Evolutionary conservation across 1,284 basidiomycete species (phyloP), one percentile per base, ranked within the genome.

Genomic region (Puccinia triticina): DNA sequence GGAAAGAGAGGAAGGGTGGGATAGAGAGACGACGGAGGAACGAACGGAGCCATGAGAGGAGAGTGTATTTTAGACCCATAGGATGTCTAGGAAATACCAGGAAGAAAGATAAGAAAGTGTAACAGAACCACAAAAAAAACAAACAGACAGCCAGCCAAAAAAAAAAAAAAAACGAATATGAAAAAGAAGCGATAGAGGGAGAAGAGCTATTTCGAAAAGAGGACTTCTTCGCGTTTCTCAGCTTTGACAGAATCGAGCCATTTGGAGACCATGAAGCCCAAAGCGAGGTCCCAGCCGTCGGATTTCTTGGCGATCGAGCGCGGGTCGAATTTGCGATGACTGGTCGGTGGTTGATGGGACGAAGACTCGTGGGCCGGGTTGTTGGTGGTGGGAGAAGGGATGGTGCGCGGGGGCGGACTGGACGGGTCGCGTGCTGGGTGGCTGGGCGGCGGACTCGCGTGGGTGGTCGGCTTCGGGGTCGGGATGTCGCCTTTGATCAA

Each of bases 221-320:
- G 14, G 59, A 86, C 84, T 76, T 90, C 89, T 11, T 88, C 89
- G 82, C 91, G 87, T 83, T 89, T 88, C 87, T 95, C 94, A 55
- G 90, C 89, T 2, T 92, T 90, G 1, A 92, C 91, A 46, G 89
- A 90, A 29, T 89, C 88, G 83, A 92, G 89, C 94, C 94, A 95
- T 55, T 88, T 87, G 57, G 90, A 71, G 14, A 94, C 87, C 0
- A 91, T 89, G 18, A 85, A 85, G 85, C 92, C 91, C 16, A 95
- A 88, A 92, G 94, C 93, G 29, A 88, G 88, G 78, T 93, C 91
- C 94, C 94, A 95, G 0, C 92, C 93, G 0, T 90, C 89, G 12
- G 92, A 93, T 83, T 89, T 90, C 80, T 91, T 89, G 50, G 93
- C 93, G 0, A 95, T 90, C 16, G 91, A 86, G 73, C 90, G 90